Conservation (phyloP, 306 rosid species). For the Spatholobus suberectus region DNA sequence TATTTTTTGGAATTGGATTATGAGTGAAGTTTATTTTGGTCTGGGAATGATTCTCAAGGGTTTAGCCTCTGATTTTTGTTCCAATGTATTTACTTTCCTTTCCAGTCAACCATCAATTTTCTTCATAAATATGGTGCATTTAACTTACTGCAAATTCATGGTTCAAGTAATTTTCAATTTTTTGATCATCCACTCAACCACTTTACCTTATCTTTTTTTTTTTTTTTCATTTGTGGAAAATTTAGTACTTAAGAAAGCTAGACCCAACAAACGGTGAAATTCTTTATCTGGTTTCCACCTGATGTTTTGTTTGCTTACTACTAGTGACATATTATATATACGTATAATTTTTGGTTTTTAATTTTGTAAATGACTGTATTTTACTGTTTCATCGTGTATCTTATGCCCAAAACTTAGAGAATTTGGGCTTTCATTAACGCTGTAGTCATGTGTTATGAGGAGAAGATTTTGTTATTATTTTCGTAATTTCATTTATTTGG, state of each 20-base stretch:
- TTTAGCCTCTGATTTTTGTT: slow-evolving; percentile 21
- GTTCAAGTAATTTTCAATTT: background rate
- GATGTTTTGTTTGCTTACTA: slow-evolving; percentile 16
- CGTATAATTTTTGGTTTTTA: background rate
- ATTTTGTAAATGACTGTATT: background rate
- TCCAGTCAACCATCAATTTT: slow-evolving; percentile 32
- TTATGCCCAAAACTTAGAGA: background rate
- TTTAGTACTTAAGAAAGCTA: slow-evolving; percentile 1
- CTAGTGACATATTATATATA: background rate
- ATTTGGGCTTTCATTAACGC: background rate
- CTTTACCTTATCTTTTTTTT: background rate
- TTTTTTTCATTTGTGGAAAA: background rate
- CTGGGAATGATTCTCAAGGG: slow-evolving; percentile 37
- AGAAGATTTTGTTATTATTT: background rate
- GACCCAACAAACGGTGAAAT: background rate
- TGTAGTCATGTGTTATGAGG: slow-evolving; percentile 15
- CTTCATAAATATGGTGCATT: background rate
- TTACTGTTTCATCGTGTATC: slow-evolving; percentile 9
- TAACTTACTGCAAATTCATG: background rate
- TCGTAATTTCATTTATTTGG: slow-evolving; percentile 20
- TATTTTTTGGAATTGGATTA: background rate
- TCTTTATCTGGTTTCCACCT: slow-evolving; percentile 12
- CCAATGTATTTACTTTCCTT: slow-evolving; percentile 18
- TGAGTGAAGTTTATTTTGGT: background rate
- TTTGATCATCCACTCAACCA: slow-evolving; percentile 11